These are phyloP conservation scores for Parmelia sp. DNA, from an alignment of 495 filamentous ascomycete species.

Conservation along the genomic window DNA sequence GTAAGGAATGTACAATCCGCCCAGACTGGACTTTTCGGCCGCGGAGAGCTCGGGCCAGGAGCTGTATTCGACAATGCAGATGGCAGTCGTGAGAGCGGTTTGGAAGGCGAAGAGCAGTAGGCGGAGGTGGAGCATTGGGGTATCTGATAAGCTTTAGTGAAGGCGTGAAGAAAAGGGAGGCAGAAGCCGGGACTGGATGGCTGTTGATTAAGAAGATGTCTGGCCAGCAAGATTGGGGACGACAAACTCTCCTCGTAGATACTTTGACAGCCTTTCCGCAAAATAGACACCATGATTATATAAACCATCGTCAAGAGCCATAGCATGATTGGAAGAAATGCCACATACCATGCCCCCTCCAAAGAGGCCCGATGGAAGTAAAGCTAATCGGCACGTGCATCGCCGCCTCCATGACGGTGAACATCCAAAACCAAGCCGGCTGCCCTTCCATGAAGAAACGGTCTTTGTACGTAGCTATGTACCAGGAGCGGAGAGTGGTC, in stretches of 20 bases:
- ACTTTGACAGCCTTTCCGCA: background rate
- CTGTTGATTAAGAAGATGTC: background rate
- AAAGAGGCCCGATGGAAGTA: slow-evolving; percentile 3
- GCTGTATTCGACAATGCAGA: slow-evolving; percentile 58
- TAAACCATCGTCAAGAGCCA: background rate
- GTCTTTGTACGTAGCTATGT: slow-evolving; percentile 42
- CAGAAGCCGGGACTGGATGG: background rate
- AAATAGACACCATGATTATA: background rate
- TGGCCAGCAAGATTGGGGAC: background rate
- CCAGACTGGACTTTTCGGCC: slow-evolving; percentile 50
- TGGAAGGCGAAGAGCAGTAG: slow-evolving; percentile 64
- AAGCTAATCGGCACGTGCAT: slow-evolving; percentile 12
- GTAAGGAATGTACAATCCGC: slow-evolving; percentile 65
- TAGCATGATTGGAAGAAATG: background rate
- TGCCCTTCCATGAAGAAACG: slow-evolving; percentile 60
- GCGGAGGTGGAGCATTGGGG: slow-evolving; percentile 54
- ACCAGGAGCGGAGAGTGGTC: slow-evolving; percentile 21
- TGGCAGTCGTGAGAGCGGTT: slow-evolving; percentile 63
- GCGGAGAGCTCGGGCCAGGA: slow-evolving; percentile 52
- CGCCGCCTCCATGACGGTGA: slow-evolving; percentile 13
- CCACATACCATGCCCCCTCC: slow-evolving; percentile 9
- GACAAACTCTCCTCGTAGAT: background rate
- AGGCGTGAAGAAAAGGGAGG: background rate
- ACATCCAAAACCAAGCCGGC: slow-evolving; percentile 49
- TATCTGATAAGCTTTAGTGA: slow-evolving; percentile 45